Base-by-base conservation (phyloP, 768 basidiomycete species). In the Leucocoprinus leucothites region DNA sequence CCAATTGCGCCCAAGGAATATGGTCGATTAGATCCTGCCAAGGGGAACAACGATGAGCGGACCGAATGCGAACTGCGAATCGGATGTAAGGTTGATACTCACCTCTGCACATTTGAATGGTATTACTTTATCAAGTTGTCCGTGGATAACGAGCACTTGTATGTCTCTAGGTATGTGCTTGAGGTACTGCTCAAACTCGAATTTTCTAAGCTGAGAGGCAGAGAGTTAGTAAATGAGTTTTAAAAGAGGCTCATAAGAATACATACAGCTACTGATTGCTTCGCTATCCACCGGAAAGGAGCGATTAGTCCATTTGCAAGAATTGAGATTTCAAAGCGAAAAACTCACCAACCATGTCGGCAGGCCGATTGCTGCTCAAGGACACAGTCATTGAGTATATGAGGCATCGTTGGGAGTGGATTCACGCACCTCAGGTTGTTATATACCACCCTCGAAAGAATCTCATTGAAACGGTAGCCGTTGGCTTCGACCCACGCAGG, bases 111-210 rank as follows among this genome's bases (percentile, higher is more conserved):
- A 49, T 24, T 18, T 28, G 14, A 44, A 43, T 14, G 77, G 74
- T 13, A 77, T 64, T 6, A 76, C 63, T 21, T 63, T 60, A 59
- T 79, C 78, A 3, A 71, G 62, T 40, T 72, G 64, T 18, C 76
- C 75, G 49, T 77, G 77, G 18, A 77, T 67, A 26, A 77, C 62
- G 36, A 77, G 60, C n/a, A 77, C 69, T 19, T 69, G 69, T n/a
- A 65, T 60, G 22, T 70, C 65, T 16, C 51, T 56, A 9, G 74
- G 65, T 14, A 75, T 53, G 26, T 65, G 63, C 13, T 61, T 35
- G 22, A 71, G 63, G 13, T 67, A 60, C 25, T 63, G 57, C 31
- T 58, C 64, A 57, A 70, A 71, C 28, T 69, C 61, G 48, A 73
- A 72, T 7, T 62, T 63, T 57, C 65, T 63, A 31, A 72, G 60